Conservation (phyloP, 805 yeast species). For the Sugiyamaella americana region DNA sequence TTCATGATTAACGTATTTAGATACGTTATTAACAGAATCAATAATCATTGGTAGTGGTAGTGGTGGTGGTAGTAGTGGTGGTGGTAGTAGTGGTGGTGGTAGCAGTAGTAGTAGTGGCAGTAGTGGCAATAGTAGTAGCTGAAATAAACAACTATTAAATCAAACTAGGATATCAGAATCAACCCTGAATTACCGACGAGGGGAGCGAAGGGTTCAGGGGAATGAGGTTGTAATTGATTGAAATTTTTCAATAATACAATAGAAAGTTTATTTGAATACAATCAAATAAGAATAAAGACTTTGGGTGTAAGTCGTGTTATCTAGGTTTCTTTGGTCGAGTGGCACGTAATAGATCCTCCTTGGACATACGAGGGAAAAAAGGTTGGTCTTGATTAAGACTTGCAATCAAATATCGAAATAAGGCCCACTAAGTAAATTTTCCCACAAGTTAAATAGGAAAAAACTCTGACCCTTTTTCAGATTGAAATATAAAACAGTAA, state of each 20-base stretch:
- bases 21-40: constrained; percentile 6
- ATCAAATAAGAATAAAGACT: neutral
- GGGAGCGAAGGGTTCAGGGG: constrained; percentile 9
- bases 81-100: neutral
- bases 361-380: constrained; percentile 28
- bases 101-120: no score
- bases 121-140: no score
- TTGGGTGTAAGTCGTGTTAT: constrained; percentile 24
- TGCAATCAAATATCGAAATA: constrained; percentile 4
- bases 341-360: constrained; percentile 33
- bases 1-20: constrained; percentile 63
- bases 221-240: constrained; percentile 1
- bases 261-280: no score
- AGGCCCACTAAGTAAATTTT: constrained; percentile 2
- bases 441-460: neutral
- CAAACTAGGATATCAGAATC: no score
- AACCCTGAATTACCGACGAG: constrained; percentile 5
- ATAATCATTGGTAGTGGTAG: constrained; percentile 16
- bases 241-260: constrained; percentile 1
- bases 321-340: constrained; percentile 33
- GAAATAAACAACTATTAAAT: no score
- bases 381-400: constrained; percentile 6
- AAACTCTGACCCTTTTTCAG: neutral
- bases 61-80: neutral
- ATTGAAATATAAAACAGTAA: neutral